Conservation (phyloP, 805 yeast genomes). For the Yarrowia divulgata region DNA sequence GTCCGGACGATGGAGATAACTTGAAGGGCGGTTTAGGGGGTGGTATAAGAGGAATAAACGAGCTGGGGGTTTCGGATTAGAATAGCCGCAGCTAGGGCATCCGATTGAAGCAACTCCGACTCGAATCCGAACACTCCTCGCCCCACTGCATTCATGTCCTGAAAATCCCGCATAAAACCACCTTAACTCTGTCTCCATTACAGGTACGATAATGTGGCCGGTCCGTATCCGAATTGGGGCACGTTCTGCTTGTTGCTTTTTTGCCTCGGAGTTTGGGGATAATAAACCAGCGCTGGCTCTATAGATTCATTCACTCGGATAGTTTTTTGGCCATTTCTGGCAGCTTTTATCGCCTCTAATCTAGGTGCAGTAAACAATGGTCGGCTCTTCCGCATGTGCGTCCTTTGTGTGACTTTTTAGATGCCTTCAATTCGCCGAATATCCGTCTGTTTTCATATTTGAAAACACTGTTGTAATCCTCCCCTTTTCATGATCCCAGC, state of each 20-base stretch:
- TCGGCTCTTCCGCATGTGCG: too few relatives aligned
- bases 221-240: constrained; percentile 11
- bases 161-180: constrained; percentile 25
- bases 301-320: too few relatives aligned
- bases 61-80: not conserved
- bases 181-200: constrained; percentile 11
- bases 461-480: not conserved
- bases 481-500: not conserved
- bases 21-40: not conserved
- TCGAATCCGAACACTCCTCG: not conserved
- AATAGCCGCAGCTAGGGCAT: not conserved
- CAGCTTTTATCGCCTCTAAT: too few relatives aligned
- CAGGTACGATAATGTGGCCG: constrained; percentile 8
- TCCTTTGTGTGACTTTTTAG: too few relatives aligned
- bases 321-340: too few relatives aligned
- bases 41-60: not conserved
- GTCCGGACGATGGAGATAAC: constrained; percentile 23
- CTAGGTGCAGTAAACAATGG: too few relatives aligned
- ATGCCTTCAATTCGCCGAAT: not conserved
- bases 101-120: not conserved
- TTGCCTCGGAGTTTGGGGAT: not conserved
- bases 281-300: too few relatives aligned
- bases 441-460: not conserved
- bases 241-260: not conserved
- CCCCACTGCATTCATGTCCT: too few relatives aligned